These are phyloP conservation scores for Myxozyma sirexii DNA, from an alignment of 805 yeast species.

Conservation along the genomic window DNA sequence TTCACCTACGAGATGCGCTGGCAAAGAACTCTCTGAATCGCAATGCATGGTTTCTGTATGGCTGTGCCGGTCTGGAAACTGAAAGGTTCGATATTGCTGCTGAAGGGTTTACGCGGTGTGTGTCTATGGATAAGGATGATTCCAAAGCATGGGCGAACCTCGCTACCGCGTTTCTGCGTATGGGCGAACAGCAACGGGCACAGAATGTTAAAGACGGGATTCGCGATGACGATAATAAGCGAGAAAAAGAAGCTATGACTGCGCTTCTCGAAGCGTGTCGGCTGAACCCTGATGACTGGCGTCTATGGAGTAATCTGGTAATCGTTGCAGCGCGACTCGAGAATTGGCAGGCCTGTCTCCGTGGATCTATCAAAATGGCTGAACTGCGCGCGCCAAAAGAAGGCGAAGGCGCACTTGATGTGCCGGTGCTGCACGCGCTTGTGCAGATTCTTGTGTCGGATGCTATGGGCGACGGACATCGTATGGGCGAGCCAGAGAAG, in stretches of 20 bases:
- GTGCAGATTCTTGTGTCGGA: conserved; percentile 60
- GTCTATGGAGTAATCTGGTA: conserved; percentile 85
- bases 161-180: conserved; percentile 72
- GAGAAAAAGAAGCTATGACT: conserved; percentile 65
- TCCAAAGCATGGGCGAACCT: conserved; percentile 90
- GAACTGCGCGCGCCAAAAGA: conserved; percentile 56
- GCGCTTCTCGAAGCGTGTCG: conserved; percentile 82
- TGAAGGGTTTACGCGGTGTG: conserved; percentile 90
- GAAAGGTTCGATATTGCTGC: conserved; percentile 75
- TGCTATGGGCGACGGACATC: conserved; percentile 49
- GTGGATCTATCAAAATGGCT: conserved; percentile 69
- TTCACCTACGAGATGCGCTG: conserved; percentile 74
- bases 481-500: conserved; percentile 37
- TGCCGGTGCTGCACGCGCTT: conserved; percentile 73
- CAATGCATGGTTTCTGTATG: conserved; percentile 90
- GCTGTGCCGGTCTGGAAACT: conserved; percentile 82
- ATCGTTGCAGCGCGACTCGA: conserved; percentile 76
- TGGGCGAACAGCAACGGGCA: conserved; percentile 60
- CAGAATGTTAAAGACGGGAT: conserved; percentile 20
- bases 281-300: conserved; percentile 70
- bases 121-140: conserved; percentile 77
- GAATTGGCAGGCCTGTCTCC: conserved; percentile 87
- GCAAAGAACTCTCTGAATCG: conserved; percentile 70
- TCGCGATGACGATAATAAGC: not conserved
- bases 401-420: conserved; percentile 70